Base-by-base conservation (phyloP, 495 filamentous ascomycete genomes). In the Talaromyces stipitatus region DNA sequence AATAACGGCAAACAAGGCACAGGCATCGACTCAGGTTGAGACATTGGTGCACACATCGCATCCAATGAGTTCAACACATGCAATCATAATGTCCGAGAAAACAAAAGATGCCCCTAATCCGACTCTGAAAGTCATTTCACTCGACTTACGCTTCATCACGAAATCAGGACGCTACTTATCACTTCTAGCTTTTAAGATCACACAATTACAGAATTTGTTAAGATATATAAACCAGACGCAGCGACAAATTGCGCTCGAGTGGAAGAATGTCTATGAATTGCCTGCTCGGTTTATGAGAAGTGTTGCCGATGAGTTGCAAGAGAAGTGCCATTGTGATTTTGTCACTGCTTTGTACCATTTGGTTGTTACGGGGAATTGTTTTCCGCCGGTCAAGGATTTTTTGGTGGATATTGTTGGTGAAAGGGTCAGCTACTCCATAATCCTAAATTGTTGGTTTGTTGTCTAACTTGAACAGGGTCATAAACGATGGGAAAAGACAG, bases 401-500 rank as follows among this genome's bases (percentile, higher is more conserved):
- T 71, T 98, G 2, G 82, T 92, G 4, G 92, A 97, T 70, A 86
- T 88, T 60, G 71, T 98, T 26, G 83, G 83, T 26, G 94, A 97
- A 62, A 78, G 90, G 62, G 91, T 94, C n/a, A 79, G 58, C 22
- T 59, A 26, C 32, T n/a, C 8, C 18, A 23, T 54, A 7, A 43
- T 18, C 33, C n/a, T 48, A 20, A 22, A 51, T 16, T 51, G 1
- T 33, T 20, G 27, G n/a, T 33, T 30, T 26, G 10, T 48, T 48
- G 20, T 54, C 58, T 73, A 54, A 71, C 48, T 29, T 56, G 20
- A 18, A 58, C 57, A 95, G 90, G 91, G 91, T 3, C 89, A 96
- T 63, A 97, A 96, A 69, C 81, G 94, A 55, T 98, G 94, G 94
- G 91, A 97, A 50, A 92, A 94, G 64, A 86, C 89, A 16, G 85